These are phyloP conservation scores for Globisporangium camurandrum DNA, from an alignment of 352 stramenopile genomes.

Conservation along the genomic window DNA sequence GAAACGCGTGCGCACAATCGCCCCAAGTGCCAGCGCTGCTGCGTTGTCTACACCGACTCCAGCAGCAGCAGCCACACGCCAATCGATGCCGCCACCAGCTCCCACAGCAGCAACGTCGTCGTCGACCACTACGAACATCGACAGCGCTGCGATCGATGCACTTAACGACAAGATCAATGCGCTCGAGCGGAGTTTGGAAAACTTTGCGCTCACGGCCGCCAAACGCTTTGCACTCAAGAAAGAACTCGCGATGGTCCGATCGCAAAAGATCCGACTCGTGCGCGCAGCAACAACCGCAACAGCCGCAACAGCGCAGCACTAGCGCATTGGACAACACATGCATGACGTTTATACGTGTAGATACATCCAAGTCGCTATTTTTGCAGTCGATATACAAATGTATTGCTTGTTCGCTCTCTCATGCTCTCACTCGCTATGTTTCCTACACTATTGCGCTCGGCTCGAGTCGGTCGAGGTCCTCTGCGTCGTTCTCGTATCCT, in stretches of 20 bases:
- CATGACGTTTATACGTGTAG: background rate
- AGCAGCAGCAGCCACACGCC: background rate
- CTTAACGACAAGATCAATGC: constrained; percentile 34
- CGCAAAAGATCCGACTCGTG: constrained; percentile 50
- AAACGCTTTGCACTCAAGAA: constrained; percentile 77
- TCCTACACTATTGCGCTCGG: constrained; percentile 44
- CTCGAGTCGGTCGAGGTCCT: constrained; percentile 62
- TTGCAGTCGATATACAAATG: background rate
- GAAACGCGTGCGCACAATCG: constrained; percentile 18
- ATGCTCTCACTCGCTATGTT: background rate
- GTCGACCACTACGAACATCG: background rate
- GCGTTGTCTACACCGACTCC: constrained; percentile 4
- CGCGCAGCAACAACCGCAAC: constrained; percentile 8
- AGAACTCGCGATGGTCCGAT: constrained; percentile 67
- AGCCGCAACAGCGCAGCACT: background rate
- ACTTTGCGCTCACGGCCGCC: constrained; percentile 57
- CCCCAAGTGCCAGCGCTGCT: constrained; percentile 13
- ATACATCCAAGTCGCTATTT: no score
- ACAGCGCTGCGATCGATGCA: constrained; percentile 13
- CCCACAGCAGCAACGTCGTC: background rate
- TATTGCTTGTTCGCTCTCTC: no score
- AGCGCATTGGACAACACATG: background rate
- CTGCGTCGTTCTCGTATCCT: constrained; percentile 52
- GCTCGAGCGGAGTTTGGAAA: constrained; percentile 51
- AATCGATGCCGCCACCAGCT: background rate